These are phyloP conservation scores for Pyrenula massariospora DNA, from an alignment of 495 filamentous ascomycete species.

Conservation along the genomic window DNA sequence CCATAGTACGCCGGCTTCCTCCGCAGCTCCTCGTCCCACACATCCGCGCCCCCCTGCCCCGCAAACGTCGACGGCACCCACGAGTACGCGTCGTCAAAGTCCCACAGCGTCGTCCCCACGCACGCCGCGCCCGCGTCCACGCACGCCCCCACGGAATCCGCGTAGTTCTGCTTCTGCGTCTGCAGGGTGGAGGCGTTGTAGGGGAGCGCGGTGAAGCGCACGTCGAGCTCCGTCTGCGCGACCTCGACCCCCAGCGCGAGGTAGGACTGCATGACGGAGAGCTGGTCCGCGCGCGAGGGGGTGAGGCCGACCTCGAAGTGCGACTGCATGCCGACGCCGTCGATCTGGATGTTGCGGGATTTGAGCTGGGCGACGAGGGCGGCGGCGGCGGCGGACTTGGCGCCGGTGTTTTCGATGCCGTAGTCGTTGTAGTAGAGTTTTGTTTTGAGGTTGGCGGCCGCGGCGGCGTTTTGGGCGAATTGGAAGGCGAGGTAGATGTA, in stretches of 20 bases:
- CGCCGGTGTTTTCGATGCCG: conserved; percentile 45
- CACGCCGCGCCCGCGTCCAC: conserved; percentile 38
- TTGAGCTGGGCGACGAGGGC: conserved; percentile 41
- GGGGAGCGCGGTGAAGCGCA: conserved; percentile 36
- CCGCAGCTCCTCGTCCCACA: conserved; percentile 41
- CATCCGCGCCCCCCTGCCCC: conserved; percentile 35
- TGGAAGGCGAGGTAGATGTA: conserved; percentile 33
- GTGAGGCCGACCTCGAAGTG: conserved; percentile 48
- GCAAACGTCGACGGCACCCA: conserved; percentile 48
- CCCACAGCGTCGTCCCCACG: conserved; percentile 59
- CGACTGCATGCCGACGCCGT: conserved; percentile 53
- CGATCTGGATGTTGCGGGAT: conserved; percentile 41
- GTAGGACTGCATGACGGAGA: conserved; percentile 35
- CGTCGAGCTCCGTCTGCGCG: conserved; percentile 52
- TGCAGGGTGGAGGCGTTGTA: conserved; percentile 29
- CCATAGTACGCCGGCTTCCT: conserved; percentile 48
- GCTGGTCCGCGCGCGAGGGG: conserved; percentile 32
- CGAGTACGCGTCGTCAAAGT: conserved; percentile 47
- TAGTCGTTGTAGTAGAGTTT: conserved; percentile 62
- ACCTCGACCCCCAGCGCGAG: conserved; percentile 43
- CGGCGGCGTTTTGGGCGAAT: conserved; percentile 20
- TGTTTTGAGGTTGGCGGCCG: conserved; percentile 29
- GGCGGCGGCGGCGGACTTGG: conserved; percentile 32
- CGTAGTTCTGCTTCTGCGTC: conserved; percentile 48
- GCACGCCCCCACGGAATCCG: conserved; percentile 45